A percentile compares a stretch with the other conserved stretches of the same genome.
phyloP scores from a whole-genome alignment of 306 rosid species.

The Hippophae rhamnoides region DNA sequence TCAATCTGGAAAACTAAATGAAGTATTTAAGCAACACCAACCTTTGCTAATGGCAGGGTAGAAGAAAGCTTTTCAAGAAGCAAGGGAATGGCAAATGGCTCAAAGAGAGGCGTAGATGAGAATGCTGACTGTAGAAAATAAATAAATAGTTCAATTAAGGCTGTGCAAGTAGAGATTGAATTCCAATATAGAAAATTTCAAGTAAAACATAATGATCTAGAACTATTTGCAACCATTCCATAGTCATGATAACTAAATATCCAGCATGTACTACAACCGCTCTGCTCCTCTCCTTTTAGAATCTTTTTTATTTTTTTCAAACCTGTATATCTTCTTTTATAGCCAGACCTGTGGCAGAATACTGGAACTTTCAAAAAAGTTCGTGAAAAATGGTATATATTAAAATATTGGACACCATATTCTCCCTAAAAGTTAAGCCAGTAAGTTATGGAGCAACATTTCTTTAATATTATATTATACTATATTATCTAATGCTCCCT shows the following conservation, averaged over 20 bases:
- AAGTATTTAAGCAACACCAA: constrained; percentile 28
- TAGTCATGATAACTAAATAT: background rate
- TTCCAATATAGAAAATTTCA: background rate
- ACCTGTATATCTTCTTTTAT: background rate
- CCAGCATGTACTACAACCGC: background rate
- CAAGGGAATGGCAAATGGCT: constrained; percentile 80
- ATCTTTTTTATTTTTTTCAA: background rate
- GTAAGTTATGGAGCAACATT: too few species aligned
- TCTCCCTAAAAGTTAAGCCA: too few species aligned
- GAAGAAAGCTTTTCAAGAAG: constrained; percentile 92
- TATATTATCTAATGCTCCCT: too few species aligned
- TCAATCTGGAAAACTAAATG: constrained; percentile 9
- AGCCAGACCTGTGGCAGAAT: background rate
- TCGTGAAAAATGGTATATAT: too few species aligned
- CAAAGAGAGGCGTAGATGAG: constrained; percentile 62
- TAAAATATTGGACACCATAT: too few species aligned
- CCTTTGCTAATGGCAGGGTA: constrained; percentile 69
- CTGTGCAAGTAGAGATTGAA: constrained; percentile 8
- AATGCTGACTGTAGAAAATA: constrained; percentile 63
- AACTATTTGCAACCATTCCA: too few species aligned
- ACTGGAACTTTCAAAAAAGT: background rate
- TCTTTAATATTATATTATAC: too few species aligned
- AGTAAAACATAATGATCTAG: constrained; percentile 2
- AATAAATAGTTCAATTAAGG: constrained; percentile 11
- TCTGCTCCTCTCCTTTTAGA: background rate